A percentile compares a stretch with the other conserved stretches of the same genome.
These are phyloP conservation scores for Pyrenophora graminea DNA, from an alignment of 2,329 filamentous ascomycete genomes.

Conservation along the genomic window DNA sequence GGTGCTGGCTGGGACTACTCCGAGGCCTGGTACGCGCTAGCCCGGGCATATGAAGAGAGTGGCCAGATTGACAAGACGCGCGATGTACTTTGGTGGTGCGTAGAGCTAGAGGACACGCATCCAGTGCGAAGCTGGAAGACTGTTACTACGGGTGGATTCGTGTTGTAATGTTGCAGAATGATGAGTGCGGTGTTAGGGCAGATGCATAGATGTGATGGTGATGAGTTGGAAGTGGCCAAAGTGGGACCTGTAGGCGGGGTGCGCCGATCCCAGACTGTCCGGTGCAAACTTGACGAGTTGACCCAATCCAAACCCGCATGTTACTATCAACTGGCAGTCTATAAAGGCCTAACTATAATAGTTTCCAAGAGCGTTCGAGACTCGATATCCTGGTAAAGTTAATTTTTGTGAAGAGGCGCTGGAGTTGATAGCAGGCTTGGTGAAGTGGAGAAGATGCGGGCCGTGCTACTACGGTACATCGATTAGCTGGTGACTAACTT, in stretches of 20 bases:
- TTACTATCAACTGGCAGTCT: no score
- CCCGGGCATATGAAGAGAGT: constrained; percentile 84
- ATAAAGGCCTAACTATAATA: no score
- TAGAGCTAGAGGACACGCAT: constrained; percentile 86
- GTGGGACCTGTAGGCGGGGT: no score
- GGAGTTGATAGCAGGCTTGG: not conserved
- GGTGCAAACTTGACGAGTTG: no score
- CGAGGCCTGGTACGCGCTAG: constrained; percentile 90
- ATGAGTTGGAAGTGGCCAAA: no score
- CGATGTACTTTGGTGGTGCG: constrained; percentile 95
- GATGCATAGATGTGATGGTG: no score
- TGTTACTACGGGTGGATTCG: constrained; percentile 53
- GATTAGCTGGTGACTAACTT: not conserved
- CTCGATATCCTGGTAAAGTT: no score
- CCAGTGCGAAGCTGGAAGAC: constrained; percentile 79
- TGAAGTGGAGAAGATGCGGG: constrained; percentile 4
- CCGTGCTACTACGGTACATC: not conserved
- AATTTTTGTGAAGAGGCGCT: not conserved
- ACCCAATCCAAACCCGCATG: no score
- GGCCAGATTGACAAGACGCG: constrained; percentile 86
- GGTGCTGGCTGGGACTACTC: constrained; percentile 88
- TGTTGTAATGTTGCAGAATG: constrained; percentile 23
- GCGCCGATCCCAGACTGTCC: no score
- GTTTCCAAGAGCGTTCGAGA: no score
- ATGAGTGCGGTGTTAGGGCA: no score